phyloP scores from a whole-genome alignment of 2,329 filamentous ascomycete genomes.

The Hortaea werneckii region DNA sequence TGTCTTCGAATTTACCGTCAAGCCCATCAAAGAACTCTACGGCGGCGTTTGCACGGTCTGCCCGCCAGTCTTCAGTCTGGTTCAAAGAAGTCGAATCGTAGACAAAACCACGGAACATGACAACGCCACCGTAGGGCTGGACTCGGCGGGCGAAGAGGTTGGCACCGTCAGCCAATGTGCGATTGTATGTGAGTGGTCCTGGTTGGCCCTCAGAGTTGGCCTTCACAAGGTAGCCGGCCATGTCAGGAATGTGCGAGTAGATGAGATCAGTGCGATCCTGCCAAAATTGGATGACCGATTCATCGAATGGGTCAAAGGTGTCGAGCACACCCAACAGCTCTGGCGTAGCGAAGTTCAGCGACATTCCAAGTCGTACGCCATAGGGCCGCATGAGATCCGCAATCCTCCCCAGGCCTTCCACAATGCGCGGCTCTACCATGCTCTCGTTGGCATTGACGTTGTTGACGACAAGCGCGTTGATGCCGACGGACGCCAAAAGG shows the following conservation, averaged over 20 bases:
- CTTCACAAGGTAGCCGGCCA: constrained; percentile 61
- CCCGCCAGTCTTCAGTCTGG: constrained; percentile 51
- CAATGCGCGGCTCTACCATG: constrained; percentile 46
- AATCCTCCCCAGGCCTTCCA: constrained; percentile 51
- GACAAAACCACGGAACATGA: constrained; percentile 65
- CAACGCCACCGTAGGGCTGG: constrained; percentile 48
- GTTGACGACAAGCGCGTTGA: constrained; percentile 60
- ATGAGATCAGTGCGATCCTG: constrained; percentile 47
- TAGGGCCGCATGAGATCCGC: constrained; percentile 58
- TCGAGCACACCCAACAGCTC: constrained; percentile 32
- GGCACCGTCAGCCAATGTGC: constrained; percentile 57
- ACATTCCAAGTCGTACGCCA: constrained; percentile 55
- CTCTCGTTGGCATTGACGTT: constrained; percentile 61
- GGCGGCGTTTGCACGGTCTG: constrained; percentile 59
- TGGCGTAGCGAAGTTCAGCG: constrained; percentile 59
- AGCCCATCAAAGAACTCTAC: constrained; percentile 56
- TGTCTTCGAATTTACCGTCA: constrained; percentile 57
- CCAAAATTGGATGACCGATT: constrained; percentile 54
- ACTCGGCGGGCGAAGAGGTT: constrained; percentile 56
- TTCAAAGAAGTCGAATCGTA: constrained; percentile 47
- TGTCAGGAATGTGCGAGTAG: constrained; percentile 53
- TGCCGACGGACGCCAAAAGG: constrained; percentile 53
- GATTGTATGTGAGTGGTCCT: constrained; percentile 58
- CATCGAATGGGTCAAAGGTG: constrained; percentile 57
- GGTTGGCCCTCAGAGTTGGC: constrained; percentile 59